phyloP scores from a whole-genome alignment of 371 early-diverging fungal genomes.

The Apophysomyces ossiformis region DNA sequence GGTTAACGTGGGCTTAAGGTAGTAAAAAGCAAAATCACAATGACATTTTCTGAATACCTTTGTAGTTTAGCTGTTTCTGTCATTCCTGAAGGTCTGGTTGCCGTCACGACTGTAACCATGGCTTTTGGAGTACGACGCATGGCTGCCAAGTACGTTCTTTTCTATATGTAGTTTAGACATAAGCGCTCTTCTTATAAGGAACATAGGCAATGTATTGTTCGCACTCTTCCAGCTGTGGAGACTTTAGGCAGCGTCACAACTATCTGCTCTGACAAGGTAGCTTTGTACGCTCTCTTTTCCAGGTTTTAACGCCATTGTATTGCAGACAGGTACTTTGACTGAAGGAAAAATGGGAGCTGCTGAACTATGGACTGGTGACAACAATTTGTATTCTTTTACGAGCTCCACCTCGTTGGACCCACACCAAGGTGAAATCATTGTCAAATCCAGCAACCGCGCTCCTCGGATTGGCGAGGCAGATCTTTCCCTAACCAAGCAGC shows the following conservation, averaged over 20 bases:
- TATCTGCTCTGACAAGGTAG: conserved; percentile 96
- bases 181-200: conserved; percentile 10
- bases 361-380: conserved; percentile 75
- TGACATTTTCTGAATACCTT: conserved; percentile 27
- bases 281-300: conserved; percentile 64
- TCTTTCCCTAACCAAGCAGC: conserved; percentile 9
- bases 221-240: conserved; percentile 90
- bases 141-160: conserved; percentile 73
- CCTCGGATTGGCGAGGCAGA: conserved; percentile 48
- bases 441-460: conserved; percentile 38
- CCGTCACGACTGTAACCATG: conserved; percentile 93
- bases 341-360: conserved; percentile 90
- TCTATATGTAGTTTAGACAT: background rate
- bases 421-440: conserved; percentile 61
- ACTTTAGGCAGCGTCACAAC: conserved; percentile 91
- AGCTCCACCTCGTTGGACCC: conserved; percentile 71
- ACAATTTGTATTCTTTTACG: conserved; percentile 66
- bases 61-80: conserved; percentile 81
- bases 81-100: conserved; percentile 96
- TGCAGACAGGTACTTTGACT: conserved; percentile 92
- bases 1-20: conserved; percentile 56
- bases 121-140: conserved; percentile 90
- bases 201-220: conserved; percentile 67
- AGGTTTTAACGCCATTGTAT: conserved; percentile 49
- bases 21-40: conserved; percentile 5